A percentile compares a stretch with the other conserved stretches of the same genome.
Conservation (phyloP, 2,329 filamentous ascomycete species). For the Phialocephala sp. region DNA sequence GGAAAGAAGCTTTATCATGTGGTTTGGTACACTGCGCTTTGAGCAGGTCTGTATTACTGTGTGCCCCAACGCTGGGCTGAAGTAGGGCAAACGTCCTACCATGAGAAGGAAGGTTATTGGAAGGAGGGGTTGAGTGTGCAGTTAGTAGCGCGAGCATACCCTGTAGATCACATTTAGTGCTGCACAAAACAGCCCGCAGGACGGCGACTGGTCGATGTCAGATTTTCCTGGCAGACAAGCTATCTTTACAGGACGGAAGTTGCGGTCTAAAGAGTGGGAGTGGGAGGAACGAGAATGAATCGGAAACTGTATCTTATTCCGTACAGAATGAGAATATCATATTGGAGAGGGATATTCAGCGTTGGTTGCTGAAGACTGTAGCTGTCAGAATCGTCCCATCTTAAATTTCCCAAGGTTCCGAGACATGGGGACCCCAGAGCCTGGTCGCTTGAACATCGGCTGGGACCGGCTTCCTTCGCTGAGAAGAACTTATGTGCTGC, state of each 20-base stretch:
- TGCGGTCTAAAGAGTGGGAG: not conserved
- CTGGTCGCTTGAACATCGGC: not conserved
- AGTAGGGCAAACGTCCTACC: not conserved
- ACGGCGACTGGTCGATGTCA: not conserved
- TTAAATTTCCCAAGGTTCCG: not conserved
- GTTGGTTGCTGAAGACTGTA: not conserved
- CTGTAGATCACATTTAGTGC: not conserved
- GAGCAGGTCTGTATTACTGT: not conserved
- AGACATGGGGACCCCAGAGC: constrained; percentile 5
- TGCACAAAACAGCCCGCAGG: not conserved
- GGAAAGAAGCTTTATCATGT: not conserved
- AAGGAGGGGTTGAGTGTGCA: not conserved
- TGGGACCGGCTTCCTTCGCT: not conserved
- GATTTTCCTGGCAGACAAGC: not conserved
- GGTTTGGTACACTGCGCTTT: not conserved
- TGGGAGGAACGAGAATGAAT: not conserved
- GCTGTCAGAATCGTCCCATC: not conserved
- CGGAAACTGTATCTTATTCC: not conserved
- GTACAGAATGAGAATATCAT: no score
- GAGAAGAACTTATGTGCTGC: not conserved
- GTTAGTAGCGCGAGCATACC: not conserved
- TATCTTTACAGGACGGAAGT: not conserved
- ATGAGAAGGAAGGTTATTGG: not conserved
- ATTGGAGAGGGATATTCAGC: not conserved
- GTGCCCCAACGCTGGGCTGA: constrained; percentile 1